Evolutionary conservation across 2,329 filamentous ascomycete genomes (phyloP), one percentile per base, ranked within the genome.

Genomic region (Keithomyces neogunnii): DNA sequence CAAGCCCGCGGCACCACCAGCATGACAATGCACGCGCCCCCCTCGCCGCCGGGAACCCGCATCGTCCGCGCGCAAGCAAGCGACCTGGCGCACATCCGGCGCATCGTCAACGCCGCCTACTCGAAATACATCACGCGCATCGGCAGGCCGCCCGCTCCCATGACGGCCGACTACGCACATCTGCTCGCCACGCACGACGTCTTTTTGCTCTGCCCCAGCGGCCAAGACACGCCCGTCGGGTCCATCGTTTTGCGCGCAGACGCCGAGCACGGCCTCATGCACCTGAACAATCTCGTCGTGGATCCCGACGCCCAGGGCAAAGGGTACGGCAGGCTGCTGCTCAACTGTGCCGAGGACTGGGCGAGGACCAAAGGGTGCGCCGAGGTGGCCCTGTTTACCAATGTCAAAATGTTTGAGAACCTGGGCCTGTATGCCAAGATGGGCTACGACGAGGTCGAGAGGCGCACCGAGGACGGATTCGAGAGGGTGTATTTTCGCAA

Each of bases 401-500:
- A 65, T 35, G 62, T 65, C 7, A 64, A 59, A 46, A 69, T 70
- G 60, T 61, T 62, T 35, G 68, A 70, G 19, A 66, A 67, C 31
- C 35, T 66, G 9, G 53, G 28, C 0, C 35, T 66, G 8, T 66
- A 66, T 43, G 33, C 49, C 0, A 64, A 59, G 35, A 57, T 66
- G 60, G 68, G 68, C 0, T 70, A 68, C 26, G n/a, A 49, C 0
- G 65, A 70, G 52, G 62, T 53, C 2, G 67, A 48, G 7, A 55
- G 66, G 9, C 59, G 49, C 36, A 58, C 42, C 0, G 67, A 69
- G 11, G 59, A 62, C 10, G 67, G 67, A 0, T 69, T 63, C 43
- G 58, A 68, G 4, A 56, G 67, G 2, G 67, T 70, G 0, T 70
- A 64, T 48, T 71, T 65, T 50, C 59, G 63, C 0, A 69, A 63